Conservation (phyloP, 169 alveolate species). For the Eimeria sp. region DNA sequence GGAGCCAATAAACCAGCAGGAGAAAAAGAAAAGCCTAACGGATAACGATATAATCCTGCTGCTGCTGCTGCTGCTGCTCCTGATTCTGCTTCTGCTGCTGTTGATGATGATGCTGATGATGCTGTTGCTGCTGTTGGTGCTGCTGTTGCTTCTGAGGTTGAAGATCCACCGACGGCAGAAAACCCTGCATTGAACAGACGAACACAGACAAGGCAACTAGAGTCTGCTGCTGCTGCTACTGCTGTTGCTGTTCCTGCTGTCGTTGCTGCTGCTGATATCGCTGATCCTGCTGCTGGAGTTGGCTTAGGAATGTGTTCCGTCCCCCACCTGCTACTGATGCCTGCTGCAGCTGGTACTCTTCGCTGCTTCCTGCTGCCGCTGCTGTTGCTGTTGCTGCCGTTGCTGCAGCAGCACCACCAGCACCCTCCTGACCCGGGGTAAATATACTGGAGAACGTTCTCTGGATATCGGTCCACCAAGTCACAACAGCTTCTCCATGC, state of each 20-base stretch:
- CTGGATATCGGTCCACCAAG: conserved; percentile 25
- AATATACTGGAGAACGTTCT: conserved; percentile 27
- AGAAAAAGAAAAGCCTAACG: conserved; percentile 84
- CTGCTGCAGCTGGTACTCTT: conserved; percentile 19
- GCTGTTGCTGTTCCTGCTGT: not conserved
- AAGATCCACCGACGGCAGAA: not conserved
- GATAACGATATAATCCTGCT: not conserved
- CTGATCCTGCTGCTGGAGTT: not conserved
- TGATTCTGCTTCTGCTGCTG: conserved; percentile 19
- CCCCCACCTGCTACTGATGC: not conserved
- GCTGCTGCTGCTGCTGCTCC: conserved; percentile 61
- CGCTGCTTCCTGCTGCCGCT: conserved; percentile 39
- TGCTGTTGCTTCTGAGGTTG: not conserved
- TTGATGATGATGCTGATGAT: not conserved
- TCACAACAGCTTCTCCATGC: not conserved
- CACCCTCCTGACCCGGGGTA: not conserved
- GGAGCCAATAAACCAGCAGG: conserved; percentile 84
- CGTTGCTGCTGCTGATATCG: not conserved
- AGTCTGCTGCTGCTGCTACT: not conserved
- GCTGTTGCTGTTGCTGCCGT: conserved; percentile 19
- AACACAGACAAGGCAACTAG: no score
- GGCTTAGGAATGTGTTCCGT: not conserved
- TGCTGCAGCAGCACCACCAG: not conserved
- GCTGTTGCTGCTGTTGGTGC: conserved; percentile 45
- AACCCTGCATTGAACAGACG: not conserved